Percentiles rank a stretch among this genome's conserved stretches.
phyloP scores from a whole-genome alignment of 2,329 filamentous ascomycete genomes.

The Aureobasidium vineae region DNA sequence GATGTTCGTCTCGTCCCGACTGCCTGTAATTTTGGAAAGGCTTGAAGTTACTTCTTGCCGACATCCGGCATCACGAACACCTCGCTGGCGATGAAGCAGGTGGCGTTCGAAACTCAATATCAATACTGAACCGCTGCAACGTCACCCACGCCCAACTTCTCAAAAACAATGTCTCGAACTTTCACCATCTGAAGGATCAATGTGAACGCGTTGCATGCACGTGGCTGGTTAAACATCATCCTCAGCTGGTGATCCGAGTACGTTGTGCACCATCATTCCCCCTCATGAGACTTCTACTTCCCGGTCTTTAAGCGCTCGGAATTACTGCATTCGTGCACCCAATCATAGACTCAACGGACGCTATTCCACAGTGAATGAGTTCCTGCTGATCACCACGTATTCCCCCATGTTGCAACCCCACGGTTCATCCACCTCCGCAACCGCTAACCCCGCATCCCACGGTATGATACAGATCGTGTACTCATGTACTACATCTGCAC shows the following conservation, averaged over 20 bases:
- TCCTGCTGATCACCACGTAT: slow-evolving; percentile 18
- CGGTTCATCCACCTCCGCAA: slow-evolving; percentile 7
- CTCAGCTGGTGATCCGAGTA: background rate
- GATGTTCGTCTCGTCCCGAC: no score
- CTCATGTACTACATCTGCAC: background rate
- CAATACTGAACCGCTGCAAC: background rate
- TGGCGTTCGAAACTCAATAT: background rate
- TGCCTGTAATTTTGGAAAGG: no score
- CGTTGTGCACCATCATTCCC: background rate
- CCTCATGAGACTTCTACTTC: background rate
- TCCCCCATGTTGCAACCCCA: background rate
- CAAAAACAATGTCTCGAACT: background rate
- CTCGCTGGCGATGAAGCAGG: background rate
- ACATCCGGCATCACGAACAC: background rate
- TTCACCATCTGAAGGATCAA: background rate
- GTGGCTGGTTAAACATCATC: background rate
- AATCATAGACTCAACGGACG: background rate
- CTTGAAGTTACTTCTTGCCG: background rate
- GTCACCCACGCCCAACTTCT: background rate
- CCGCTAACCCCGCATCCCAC: slow-evolving; percentile 5
- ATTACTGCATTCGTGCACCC: background rate
- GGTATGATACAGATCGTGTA: slow-evolving; percentile 7
- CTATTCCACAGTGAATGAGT: background rate
- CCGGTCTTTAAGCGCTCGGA: background rate
- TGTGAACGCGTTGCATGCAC: background rate